Evolutionary conservation across 257 asterid genomes (phyloP).

Genomic region (Capsicum pubescens): DNA sequence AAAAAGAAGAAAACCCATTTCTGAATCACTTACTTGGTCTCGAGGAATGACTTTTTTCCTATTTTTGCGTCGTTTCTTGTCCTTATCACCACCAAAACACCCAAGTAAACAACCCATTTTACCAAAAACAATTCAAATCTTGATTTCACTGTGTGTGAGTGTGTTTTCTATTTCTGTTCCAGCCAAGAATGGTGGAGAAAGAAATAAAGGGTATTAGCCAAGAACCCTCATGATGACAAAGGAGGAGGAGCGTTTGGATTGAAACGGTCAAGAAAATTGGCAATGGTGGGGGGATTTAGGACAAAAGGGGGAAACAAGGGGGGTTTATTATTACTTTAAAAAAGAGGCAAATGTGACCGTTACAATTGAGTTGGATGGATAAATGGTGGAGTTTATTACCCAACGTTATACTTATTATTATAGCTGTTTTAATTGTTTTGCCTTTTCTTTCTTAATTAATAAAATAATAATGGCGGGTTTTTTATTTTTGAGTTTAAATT

Average conservation of each 20-base stretch:
- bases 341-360: constrained; percentile 56
- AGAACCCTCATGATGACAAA: constrained; percentile 18
- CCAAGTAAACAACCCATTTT: constrained; percentile 89
- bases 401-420: background rate
- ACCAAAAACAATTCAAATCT: background rate
- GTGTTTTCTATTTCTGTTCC: background rate
- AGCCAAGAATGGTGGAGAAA: constrained; percentile 33
- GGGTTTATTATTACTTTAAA: constrained; percentile 32
- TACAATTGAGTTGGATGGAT: constrained; percentile 23
- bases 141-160: background rate
- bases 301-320: constrained; percentile 40
- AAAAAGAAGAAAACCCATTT: background rate
- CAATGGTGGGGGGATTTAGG: constrained; percentile 40
- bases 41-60: constrained; percentile 60
- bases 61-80: constrained; percentile 57
- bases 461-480: background rate
- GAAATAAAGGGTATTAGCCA: constrained; percentile 33
- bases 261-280: constrained; percentile 57
- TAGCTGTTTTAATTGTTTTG: background rate
- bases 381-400: background rate
- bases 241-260: constrained; percentile 29
- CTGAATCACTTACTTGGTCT: constrained; percentile 49
- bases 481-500: background rate
- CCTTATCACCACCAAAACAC: constrained; percentile 80
- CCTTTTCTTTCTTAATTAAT: background rate